These are phyloP conservation scores for Ascomycota sp. DNA, from an alignment of 2,329 filamentous ascomycete species.

Conservation along the genomic window DNA sequence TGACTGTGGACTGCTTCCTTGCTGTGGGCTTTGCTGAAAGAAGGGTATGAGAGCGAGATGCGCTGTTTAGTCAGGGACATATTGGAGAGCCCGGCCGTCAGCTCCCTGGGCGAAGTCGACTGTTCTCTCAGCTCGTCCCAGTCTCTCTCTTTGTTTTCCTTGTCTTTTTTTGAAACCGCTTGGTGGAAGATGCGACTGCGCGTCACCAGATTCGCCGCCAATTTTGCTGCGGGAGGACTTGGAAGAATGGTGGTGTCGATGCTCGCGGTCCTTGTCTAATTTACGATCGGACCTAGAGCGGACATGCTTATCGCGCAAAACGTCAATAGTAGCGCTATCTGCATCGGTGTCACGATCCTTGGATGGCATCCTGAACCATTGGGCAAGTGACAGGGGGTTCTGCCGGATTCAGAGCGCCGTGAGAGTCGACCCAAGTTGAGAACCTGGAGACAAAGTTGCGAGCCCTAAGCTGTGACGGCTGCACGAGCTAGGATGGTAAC, in stretches of 20 bases:
- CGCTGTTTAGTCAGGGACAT: constrained; percentile 21
- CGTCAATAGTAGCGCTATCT: constrained; percentile 13
- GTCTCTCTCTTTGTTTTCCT: constrained; percentile 14
- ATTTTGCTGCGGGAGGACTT: constrained; percentile 21
- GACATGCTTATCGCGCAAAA: constrained; percentile 18
- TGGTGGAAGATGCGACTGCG: constrained; percentile 17
- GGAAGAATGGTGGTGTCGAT: constrained; percentile 19
- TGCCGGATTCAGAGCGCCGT: too few relatives aligned
- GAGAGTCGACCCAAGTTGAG: too few relatives aligned
- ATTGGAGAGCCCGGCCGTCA: constrained; percentile 25
- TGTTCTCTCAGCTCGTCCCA: constrained; percentile 9
- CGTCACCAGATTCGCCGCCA: constrained; percentile 19
- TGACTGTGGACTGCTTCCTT: constrained; percentile 59
- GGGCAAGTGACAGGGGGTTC: not conserved
- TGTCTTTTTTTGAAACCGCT: constrained; percentile 12
- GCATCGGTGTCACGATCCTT: constrained; percentile 21
- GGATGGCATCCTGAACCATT: constrained; percentile 18
- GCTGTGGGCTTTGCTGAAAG: constrained; percentile 78
- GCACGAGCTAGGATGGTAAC: too few relatives aligned
- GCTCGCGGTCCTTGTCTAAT: constrained; percentile 11
- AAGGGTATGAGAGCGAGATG: constrained; percentile 50
- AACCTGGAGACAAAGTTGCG: too few relatives aligned
- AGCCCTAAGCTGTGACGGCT: too few relatives aligned
- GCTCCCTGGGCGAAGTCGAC: constrained; percentile 22
- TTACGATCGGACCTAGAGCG: constrained; percentile 20